These are phyloP conservation scores for Capsicum baccatum DNA, from an alignment of 257 asterid species.

Conservation along the genomic window DNA sequence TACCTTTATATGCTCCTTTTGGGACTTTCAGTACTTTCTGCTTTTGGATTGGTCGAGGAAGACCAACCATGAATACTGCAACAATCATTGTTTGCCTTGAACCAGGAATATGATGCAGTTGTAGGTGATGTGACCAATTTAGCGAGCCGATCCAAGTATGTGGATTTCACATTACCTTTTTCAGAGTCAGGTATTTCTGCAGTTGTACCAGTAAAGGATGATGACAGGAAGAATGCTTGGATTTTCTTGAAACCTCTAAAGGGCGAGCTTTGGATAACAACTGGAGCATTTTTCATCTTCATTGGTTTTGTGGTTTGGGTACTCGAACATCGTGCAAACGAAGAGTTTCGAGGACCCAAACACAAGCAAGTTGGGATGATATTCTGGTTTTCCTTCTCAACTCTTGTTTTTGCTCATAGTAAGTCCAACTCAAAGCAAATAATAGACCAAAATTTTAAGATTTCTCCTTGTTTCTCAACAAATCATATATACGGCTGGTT, in stretches of 20 bases:
- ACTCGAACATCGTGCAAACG: conserved; percentile 49
- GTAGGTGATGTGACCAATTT: too few relatives aligned
- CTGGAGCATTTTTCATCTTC: conserved; percentile 37
- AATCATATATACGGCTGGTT: background rate
- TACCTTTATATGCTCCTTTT: background rate
- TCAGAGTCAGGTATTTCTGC: too few relatives aligned
- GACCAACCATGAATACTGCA: too few relatives aligned
- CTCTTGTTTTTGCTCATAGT: conserved; percentile 51
- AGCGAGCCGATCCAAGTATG: too few relatives aligned
- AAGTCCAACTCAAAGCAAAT: conserved; percentile 25
- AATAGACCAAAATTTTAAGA: background rate
- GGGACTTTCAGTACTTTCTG: background rate
- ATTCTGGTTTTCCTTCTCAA: conserved; percentile 49
- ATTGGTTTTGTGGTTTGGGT: conserved; percentile 50
- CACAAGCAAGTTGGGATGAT: conserved; percentile 47
- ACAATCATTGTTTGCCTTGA: too few relatives aligned
- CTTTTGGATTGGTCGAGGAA: too few relatives aligned
- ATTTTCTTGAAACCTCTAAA: conserved; percentile 47
- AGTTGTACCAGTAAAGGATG: too few relatives aligned
- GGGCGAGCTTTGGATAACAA: conserved; percentile 46
- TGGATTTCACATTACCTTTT: too few relatives aligned
- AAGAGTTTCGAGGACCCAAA: conserved; percentile 48
- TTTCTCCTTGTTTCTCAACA: background rate
- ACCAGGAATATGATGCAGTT: too few relatives aligned
- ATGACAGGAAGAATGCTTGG: too few relatives aligned